Conservation (phyloP, 179 eudicot species). For the Carnegiea gigantea region DNA sequence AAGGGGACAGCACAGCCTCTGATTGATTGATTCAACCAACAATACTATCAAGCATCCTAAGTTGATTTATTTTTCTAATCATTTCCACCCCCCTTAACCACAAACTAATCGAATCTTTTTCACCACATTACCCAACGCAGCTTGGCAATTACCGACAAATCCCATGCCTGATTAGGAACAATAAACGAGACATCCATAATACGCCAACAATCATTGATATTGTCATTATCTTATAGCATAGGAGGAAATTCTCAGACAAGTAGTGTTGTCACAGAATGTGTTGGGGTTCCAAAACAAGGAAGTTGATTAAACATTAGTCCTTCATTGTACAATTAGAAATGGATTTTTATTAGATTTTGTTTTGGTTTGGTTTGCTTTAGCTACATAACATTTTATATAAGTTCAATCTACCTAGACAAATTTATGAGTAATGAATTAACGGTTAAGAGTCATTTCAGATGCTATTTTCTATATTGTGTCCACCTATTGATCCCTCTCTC, state of each 20-base stretch:
- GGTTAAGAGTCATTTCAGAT: too few relatives aligned
- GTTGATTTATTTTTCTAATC: slow-evolving; percentile 9
- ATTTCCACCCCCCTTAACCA: neutral
- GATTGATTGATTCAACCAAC: slow-evolving; percentile 28
- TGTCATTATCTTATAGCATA: neutral
- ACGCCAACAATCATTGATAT: neutral
- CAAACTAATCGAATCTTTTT: slow-evolving; percentile 1
- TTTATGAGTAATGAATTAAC: too few relatives aligned
- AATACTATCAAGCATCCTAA: slow-evolving; percentile 28
- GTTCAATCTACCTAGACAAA: too few relatives aligned
- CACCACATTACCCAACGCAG: neutral
- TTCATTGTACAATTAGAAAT: neutral
- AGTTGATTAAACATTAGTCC: neutral
- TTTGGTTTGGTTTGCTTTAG: neutral
- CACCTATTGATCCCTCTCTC: neutral
- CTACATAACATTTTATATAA: too few relatives aligned
- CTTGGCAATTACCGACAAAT: slow-evolving; percentile 22
- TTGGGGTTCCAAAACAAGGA: neutral
- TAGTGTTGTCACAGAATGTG: neutral
- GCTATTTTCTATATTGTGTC: too few relatives aligned
- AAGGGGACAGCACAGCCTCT: slow-evolving; percentile 13
- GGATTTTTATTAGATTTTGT: neutral
- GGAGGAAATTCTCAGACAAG: neutral
- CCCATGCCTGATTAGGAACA: neutral
- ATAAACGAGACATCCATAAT: neutral